Percentiles rank a stretch among this genome's conserved stretches.
Conservation (phyloP, 805 yeast species). For the Maudiozyma bulderi region DNA sequence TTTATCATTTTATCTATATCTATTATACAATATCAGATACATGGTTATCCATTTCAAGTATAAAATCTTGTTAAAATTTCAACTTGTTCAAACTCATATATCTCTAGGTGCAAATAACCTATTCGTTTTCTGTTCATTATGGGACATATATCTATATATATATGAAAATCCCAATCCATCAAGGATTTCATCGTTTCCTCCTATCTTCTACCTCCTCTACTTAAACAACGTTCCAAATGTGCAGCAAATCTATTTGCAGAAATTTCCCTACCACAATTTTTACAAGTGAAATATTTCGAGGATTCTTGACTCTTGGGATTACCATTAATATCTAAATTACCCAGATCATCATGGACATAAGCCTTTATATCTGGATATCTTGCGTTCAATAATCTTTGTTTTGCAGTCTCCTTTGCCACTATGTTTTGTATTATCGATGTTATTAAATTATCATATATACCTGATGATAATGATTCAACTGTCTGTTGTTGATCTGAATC, state of each 20-base stretch:
- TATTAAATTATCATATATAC: slow-evolving; percentile 20
- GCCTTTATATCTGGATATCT: slow-evolving; percentile 20
- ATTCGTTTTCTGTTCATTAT: too few relatives aligned
- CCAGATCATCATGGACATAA: slow-evolving; percentile 21
- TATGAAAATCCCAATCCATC: too few relatives aligned
- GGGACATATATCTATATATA: too few relatives aligned
- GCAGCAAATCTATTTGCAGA: slow-evolving; percentile 91
- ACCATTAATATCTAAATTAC: slow-evolving; percentile 22
- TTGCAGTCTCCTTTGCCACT: slow-evolving; percentile 21
- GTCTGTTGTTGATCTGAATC: slow-evolving; percentile 6
- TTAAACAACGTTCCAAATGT: slow-evolving; percentile 82
- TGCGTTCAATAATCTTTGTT: slow-evolving; percentile 14
- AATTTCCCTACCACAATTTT: slow-evolving; percentile 73
- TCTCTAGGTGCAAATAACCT: too few relatives aligned
- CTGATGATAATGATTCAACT: slow-evolving; percentile 16
- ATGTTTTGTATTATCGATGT: slow-evolving; percentile 26
- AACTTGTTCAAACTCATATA: too few relatives aligned
- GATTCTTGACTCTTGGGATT: slow-evolving; percentile 25
- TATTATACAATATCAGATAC: too few relatives aligned
- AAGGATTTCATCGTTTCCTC: too few relatives aligned
- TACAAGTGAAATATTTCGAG: slow-evolving; percentile 58
- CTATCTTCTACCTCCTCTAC: slow-evolving; percentile 49
- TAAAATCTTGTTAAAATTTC: too few relatives aligned
- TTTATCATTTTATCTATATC: too few relatives aligned
- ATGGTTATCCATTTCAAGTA: too few relatives aligned